Conservation (phyloP, 2,329 filamentous ascomycete genomes). For the Paracorniculantispora psalliotae region DNA sequence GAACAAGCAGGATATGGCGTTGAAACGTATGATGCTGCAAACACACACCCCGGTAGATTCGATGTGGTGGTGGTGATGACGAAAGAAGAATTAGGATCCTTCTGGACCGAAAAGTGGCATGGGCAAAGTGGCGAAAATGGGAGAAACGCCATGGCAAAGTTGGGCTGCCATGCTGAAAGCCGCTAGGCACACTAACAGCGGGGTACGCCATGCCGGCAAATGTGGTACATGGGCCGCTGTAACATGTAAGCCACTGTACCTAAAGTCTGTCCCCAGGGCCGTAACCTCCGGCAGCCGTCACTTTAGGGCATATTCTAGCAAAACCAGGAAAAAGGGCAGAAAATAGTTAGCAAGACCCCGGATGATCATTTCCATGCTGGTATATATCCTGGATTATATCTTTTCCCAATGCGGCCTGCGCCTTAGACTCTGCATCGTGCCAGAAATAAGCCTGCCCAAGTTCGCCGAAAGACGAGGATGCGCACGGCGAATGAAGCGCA, state of each 20-base stretch:
- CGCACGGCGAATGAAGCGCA: too few relatives aligned
- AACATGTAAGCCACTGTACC: background rate
- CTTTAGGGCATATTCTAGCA: too few relatives aligned
- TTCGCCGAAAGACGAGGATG: too few relatives aligned
- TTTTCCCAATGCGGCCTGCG: too few relatives aligned
- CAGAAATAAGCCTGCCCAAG: too few relatives aligned
- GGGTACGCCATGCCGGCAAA: background rate
- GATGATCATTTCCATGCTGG: too few relatives aligned
- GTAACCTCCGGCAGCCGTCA: background rate
- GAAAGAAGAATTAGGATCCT: background rate
- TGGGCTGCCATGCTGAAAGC: background rate
- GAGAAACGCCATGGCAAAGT: background rate
- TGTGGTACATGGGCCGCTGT: background rate
- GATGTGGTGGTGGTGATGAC: background rate
- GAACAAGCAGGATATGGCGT: background rate
- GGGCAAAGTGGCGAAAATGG: constrained; percentile 1
- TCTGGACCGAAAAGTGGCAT: background rate
- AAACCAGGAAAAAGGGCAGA: too few relatives aligned
- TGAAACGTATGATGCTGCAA: background rate
- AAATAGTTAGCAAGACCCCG: too few relatives aligned
- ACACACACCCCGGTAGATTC: background rate
- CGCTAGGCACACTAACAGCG: constrained; percentile 1
- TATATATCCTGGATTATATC: too few relatives aligned
- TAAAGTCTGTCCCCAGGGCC: background rate
- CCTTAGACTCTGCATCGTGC: too few relatives aligned